Evolutionary conservation across 192 early-diverging fungal species (phyloP), one percentile per base, ranked within the genome.

Genomic region (Backusella luteola): DNA sequence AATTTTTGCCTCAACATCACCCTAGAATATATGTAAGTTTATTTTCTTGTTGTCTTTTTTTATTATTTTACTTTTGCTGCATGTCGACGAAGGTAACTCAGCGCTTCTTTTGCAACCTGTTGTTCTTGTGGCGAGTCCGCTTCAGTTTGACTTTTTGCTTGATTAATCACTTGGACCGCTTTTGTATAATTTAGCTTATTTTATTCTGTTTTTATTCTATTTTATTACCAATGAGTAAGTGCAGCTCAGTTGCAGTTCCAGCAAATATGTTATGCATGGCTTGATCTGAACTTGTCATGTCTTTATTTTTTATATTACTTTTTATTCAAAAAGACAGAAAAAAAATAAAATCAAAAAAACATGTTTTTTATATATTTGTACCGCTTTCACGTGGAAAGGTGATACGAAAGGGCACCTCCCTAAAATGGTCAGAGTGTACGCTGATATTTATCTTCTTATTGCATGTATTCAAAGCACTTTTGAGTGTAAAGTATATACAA

Each of bases 1-100:
- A 6, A 79, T 66, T 34, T 79, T 79, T 56, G 78, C 78, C 23
- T 79, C 78, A 14, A 79, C 73, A 79, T 79, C 78, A 42, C 78
- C 78, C 78, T 79, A 52, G 35, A 36, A 53, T 1, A 71, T 26
- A 6, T 29, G 26, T 73, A n/a, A 34, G 44, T 26, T 63, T 74
- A 3, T 74, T 29, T 56, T 73, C 8, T 56, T 56, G 14, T 35
- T 71, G 19, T n/a, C 14, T 39, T 34, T 42, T 21, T 71, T 71
- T 19, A 36, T 26, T 29, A 41, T 26, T 41, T 73, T 78, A 78
- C 77, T 68, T 78, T 78, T 26, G 70, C 70, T 52, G 77, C 77
- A 35, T 78, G 68, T 7, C 67, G 46, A n/a, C 77, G 70, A 2
- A 78, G 42, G 39, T 68, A 78, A 14, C 72, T 66, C 11, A 78